Percentiles rank a stretch among this genome's conserved stretches.
phyloP scores from a whole-genome alignment of 352 stramenopile genomes.

The Plasmopara viticola region DNA sequence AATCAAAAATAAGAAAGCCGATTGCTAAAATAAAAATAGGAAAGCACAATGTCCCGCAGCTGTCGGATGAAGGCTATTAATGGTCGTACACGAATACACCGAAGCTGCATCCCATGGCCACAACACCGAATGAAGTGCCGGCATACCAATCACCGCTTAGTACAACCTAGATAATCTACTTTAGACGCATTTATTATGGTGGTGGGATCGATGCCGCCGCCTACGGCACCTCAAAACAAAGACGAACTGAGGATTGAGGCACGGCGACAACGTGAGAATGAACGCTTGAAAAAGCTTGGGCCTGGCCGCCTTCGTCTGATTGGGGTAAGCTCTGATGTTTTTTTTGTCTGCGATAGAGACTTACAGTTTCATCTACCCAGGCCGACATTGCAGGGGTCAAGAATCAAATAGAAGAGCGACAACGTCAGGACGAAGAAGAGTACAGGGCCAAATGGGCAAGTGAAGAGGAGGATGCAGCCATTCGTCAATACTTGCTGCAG shows the following conservation, averaged over 20 bases:
- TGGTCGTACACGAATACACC: slow-evolving; percentile 9
- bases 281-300: slow-evolving; percentile 61
- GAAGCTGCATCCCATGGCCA: slow-evolving; percentile 11
- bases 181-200: slow-evolving; percentile 13
- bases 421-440: slow-evolving; percentile 40
- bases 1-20: slow-evolving; percentile 15
- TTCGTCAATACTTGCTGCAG: slow-evolving; percentile 69
- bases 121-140: slow-evolving; percentile 9
- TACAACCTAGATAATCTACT: neutral
- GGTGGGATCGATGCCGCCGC: slow-evolving; percentile 21
- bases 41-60: too few relatives aligned
- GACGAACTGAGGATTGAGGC: slow-evolving; percentile 55
- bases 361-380: slow-evolving; percentile 18
- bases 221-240: slow-evolving; percentile 20
- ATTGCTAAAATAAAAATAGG: slow-evolving; percentile 26
- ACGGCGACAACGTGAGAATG: slow-evolving; percentile 52
- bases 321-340: slow-evolving; percentile 30
- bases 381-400: slow-evolving; percentile 68
- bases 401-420: slow-evolving; percentile 67
- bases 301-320: slow-evolving; percentile 60
- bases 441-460: slow-evolving; percentile 34
- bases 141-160: neutral
- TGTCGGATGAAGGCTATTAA: neutral
- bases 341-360: neutral
- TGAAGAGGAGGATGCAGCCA: slow-evolving; percentile 55